phyloP scores from a whole-genome alignment of 805 yeast genomes.

The Metschnikowia aberdeeniae region DNA sequence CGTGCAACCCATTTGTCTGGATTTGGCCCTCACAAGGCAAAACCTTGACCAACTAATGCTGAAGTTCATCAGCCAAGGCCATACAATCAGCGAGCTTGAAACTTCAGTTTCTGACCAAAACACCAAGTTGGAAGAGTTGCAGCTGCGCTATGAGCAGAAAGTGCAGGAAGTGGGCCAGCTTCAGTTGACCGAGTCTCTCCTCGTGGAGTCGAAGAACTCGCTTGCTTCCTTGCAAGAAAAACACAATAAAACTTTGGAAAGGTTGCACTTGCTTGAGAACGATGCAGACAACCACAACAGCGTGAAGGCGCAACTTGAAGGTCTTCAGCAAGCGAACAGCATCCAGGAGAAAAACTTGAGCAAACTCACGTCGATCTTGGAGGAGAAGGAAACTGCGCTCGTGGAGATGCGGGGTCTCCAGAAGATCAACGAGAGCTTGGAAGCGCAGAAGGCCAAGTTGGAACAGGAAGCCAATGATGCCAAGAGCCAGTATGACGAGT shows the following conservation, averaged over 20 bases:
- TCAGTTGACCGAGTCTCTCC: neutral
- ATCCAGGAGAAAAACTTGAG: slow-evolving; percentile 2
- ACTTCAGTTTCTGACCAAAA: slow-evolving; percentile 1
- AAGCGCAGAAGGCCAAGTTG: slow-evolving; percentile 1
- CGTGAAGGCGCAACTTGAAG: neutral
- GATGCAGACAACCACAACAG: neutral
- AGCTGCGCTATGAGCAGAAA: neutral
- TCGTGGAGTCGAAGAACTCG: neutral
- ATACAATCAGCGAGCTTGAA: slow-evolving; percentile 1
- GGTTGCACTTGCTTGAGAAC: neutral
- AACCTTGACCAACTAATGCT: slow-evolving; percentile 1
- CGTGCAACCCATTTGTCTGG: neutral
- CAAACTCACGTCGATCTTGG: slow-evolving; percentile 4
- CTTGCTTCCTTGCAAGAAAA: neutral
- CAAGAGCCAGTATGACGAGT: neutral
- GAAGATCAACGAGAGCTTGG: neutral
- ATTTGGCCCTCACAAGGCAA: neutral
- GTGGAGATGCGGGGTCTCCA: slow-evolving; percentile 3
- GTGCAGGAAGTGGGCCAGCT: neutral
- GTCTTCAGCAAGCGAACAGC: slow-evolving; percentile 1
- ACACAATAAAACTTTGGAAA: neutral
- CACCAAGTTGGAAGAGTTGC: neutral
- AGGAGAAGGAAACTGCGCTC: slow-evolving; percentile 3
- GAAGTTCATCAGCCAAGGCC: slow-evolving; percentile 1
- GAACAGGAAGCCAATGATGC: neutral